These are phyloP conservation scores for Coemansia sp. DNA, from an alignment of 192 early-diverging fungal genomes.

Conservation along the genomic window DNA sequence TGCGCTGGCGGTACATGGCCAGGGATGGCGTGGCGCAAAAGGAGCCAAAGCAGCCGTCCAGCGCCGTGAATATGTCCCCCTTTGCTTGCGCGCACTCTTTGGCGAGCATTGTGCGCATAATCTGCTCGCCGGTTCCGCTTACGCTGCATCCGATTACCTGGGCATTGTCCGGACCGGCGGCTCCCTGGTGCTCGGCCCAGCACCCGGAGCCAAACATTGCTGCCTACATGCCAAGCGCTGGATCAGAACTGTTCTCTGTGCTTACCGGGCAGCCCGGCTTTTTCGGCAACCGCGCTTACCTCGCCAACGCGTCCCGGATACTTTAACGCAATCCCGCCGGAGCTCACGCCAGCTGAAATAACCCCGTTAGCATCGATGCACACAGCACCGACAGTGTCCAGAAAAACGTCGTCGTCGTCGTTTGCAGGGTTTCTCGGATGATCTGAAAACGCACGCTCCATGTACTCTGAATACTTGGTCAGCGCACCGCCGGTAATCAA, in stretches of 20 bases:
- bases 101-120: constrained; percentile 70
- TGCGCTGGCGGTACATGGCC: constrained; percentile 3
- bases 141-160: constrained; percentile 56
- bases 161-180: constrained; percentile 15
- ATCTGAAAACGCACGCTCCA: constrained; percentile 3
- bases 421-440: not conserved
- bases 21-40: constrained; percentile 10
- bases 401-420: constrained; percentile 12
- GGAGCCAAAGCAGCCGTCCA: constrained; percentile 11
- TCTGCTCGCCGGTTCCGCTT: constrained; percentile 78
- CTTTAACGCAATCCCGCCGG: constrained; percentile 84
- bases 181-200: constrained; percentile 60
- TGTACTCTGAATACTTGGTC: constrained; percentile 17
- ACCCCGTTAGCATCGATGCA: constrained; percentile 62
- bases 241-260: not conserved
- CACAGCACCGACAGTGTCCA: constrained; percentile 89
- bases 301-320: constrained; percentile 79
- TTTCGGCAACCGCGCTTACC: constrained; percentile 33
- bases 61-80: constrained; percentile 12
- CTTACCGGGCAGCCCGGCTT: not conserved
- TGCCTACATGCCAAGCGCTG: constrained; percentile 62
- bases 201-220: constrained; percentile 79
- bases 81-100: constrained; percentile 50
- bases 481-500: constrained; percentile 22
- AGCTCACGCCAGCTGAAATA: constrained; percentile 72